Evolutionary conservation across 106 monocot genomes (phyloP), one percentile per base, ranked within the genome.

Genomic region (Phalaenopsis equestris): DNA sequence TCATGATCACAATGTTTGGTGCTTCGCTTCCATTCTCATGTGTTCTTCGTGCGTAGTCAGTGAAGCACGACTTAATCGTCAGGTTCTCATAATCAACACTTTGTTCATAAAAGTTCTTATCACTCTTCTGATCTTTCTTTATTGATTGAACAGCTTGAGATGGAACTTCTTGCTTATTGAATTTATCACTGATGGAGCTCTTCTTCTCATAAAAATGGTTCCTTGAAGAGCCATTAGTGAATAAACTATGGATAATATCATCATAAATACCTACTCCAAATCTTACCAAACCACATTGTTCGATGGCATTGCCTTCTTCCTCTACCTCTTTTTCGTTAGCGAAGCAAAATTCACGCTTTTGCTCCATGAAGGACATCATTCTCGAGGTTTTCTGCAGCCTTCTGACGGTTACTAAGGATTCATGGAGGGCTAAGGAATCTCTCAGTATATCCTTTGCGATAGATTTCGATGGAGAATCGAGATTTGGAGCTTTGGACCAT

Each of bases 381-480:
- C 48, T 82, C 12, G 90, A 87, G 18, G 85, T 76, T 46, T 85
- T 81, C 57, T 86, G 86, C 42, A 86, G 85, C 76, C 81, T 89
- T 65, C 79, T 78, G 12, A 92, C 85, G 84, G 88, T 88, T 56
- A 80, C 41, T 72, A 90, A 46, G 3, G 94, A 91, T 47, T 83
- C 85, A 79, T 92, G 88, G 42, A 90, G 94, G 74, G 88, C 91
- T 55, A 85, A 42, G 18, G 89, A 86, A 47, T 86, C 88, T 80
- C 81, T 84, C 21, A 88, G 77, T 52, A 94, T 86, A 81, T 86
- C 80, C 42, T 80, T 80, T 0, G 87, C 75, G 14, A 87, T 79
- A 56, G 82, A 77, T 17, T 73, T 83, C 12, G 91, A 86, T 17
- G 41, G 41, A n/a, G 39, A 56, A 76, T 81, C 77, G 43, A 80